A percentile compares a stretch with the other conserved stretches of the same genome.
Evolutionary conservation across 2,329 filamentous ascomycete genomes (phyloP).

Genomic region (Cladophialophora psammophila): DNA sequence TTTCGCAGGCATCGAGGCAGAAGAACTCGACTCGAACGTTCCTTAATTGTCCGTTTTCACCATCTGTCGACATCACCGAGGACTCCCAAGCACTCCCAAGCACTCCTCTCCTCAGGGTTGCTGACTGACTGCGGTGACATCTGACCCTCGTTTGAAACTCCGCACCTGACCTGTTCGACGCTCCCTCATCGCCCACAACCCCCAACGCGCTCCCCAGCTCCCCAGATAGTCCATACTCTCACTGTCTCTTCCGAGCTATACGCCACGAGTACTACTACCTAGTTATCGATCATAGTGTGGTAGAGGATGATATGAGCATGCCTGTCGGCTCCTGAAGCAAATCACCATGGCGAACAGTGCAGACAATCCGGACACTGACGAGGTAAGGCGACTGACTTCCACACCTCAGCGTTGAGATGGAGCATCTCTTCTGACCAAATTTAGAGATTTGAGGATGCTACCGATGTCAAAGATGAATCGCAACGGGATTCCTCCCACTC

Average conservation of each 20-base stretch:
- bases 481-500: slow-evolving; percentile 23
- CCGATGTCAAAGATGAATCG: slow-evolving; percentile 48
- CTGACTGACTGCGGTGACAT: slow-evolving; percentile 10
- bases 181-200: neutral
- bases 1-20: neutral
- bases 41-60: neutral
- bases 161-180: neutral
- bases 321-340: slow-evolving; percentile 10
- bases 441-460: slow-evolving; percentile 85
- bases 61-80: neutral
- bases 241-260: neutral
- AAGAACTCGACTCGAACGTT: neutral
- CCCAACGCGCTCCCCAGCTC: neutral
- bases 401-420: slow-evolving; percentile 3
- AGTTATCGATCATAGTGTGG: neutral
- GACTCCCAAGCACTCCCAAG: neutral
- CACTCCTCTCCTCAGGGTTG: neutral
- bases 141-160: slow-evolving; percentile 1
- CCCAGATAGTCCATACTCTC: neutral
- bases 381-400: slow-evolving; percentile 42
- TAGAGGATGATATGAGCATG: slow-evolving; percentile 26
- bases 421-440: slow-evolving; percentile 46
- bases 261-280: neutral
- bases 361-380: slow-evolving; percentile 53
- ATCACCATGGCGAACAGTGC: slow-evolving; percentile 44